phyloP scores from a whole-genome alignment of 495 filamentous ascomycete species.

The Cercophora samala region DNA sequence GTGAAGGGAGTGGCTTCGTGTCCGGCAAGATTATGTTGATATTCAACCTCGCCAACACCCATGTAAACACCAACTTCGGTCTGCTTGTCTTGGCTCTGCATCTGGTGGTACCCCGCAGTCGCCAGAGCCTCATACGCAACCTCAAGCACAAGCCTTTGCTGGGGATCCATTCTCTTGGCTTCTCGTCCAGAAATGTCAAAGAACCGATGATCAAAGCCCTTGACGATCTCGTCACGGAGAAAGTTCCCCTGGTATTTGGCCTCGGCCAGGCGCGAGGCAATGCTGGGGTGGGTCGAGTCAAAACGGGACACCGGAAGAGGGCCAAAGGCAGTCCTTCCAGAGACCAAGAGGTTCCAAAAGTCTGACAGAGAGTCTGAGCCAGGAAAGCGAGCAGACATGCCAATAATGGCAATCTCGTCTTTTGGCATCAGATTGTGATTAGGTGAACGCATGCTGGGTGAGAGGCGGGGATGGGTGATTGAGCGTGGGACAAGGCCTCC shows the following conservation, averaged over 20 bases:
- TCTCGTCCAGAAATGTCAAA: conserved; percentile 55
- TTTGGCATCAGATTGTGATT: neutral
- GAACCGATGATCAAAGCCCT: conserved; percentile 51
- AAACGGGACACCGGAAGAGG: neutral
- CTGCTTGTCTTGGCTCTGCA: neutral
- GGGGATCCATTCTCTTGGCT: conserved; percentile 63
- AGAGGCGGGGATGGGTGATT: neutral
- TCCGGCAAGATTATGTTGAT: conserved; percentile 33
- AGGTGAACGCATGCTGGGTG: neutral
- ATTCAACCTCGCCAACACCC: conserved; percentile 36
- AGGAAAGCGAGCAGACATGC: conserved; percentile 38
- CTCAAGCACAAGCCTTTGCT: conserved; percentile 69
- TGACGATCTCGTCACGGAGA: conserved; percentile 35
- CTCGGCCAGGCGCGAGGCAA: neutral
- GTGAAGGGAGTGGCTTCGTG: conserved; percentile 43
- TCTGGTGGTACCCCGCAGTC: conserved; percentile 48
- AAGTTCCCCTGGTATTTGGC: conserved; percentile 29
- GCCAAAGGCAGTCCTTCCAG: neutral
- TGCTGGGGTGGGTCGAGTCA: neutral
- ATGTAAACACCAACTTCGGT: conserved; percentile 25
- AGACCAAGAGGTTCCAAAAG: conserved; percentile 19
- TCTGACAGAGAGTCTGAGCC: conserved; percentile 22
- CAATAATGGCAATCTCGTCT: conserved; percentile 33
- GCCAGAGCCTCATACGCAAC: conserved; percentile 80
- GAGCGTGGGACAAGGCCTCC: neutral